Evolutionary conservation across 192 early-diverging fungal genomes (phyloP).

Genomic region (Podila epigama): DNA sequence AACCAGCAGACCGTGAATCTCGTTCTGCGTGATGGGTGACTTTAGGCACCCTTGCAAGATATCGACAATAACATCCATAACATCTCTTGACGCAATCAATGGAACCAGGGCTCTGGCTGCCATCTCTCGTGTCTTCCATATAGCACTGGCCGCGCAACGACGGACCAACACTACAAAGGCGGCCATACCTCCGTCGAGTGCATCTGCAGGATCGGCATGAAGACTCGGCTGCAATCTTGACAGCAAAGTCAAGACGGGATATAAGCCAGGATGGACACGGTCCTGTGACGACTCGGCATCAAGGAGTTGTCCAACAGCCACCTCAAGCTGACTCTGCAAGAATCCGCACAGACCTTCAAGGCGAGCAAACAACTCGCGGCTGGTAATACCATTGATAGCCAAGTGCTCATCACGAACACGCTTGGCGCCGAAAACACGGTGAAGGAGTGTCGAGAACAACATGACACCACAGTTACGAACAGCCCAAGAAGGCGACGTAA

Average conservation of each 20-base stretch:
- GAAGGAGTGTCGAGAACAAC: constrained; percentile 87
- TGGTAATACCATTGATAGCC: constrained; percentile 79
- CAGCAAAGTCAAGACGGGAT: constrained; percentile 88
- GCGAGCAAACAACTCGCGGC: constrained; percentile 89
- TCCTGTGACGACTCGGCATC: constrained; percentile 19
- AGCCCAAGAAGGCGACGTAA: constrained; percentile 86
- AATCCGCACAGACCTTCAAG: constrained; percentile 83
- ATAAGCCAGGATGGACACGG: constrained; percentile 86
- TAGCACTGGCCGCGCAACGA: constrained; percentile 60
- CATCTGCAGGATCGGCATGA: constrained; percentile 51
- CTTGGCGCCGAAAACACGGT: constrained; percentile 86
- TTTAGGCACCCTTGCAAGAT: constrained; percentile 55
- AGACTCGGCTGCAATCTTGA: constrained; percentile 79
- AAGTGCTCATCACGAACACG: constrained; percentile 75
- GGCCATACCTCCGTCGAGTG: constrained; percentile 41
- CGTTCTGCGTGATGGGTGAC: constrained; percentile 63
- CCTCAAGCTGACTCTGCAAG: constrained; percentile 75
- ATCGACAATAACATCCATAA: constrained; percentile 58
- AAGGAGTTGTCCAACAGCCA: constrained; percentile 70
- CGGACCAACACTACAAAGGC: constrained; percentile 61
- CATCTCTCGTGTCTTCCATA: constrained; percentile 84
- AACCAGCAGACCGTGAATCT: constrained; percentile 76
- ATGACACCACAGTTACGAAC: constrained; percentile 94
- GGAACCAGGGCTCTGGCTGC: constrained; percentile 82
- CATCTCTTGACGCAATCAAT: constrained; percentile 69